Evolutionary conservation across 352 stramenopile species (phyloP), one percentile per base, ranked within the genome.

Genomic region (Globisporangium okanoganense): DNA sequence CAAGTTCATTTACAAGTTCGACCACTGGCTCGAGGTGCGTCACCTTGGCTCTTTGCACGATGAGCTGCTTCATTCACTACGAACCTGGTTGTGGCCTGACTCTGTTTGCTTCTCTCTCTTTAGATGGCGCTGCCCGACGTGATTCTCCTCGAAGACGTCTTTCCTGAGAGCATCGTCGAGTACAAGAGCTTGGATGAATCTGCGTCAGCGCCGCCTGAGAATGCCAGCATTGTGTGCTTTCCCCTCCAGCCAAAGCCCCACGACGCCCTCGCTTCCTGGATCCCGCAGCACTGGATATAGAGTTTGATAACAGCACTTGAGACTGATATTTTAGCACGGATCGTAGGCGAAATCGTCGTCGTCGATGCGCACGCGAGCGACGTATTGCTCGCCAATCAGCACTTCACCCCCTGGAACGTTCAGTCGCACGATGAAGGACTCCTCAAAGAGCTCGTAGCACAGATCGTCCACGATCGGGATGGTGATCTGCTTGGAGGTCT

Each of bases 381-480:
- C 54, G 62, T 94, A 98, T 59, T 92, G 72, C 66, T 98, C 88
- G 22, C 96, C 95, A 16, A 94, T 67, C 24, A 98, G 65, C 5
- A 82, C 71, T 20, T 94, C 88, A 3, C 89, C 93, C 0, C 96
- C 96, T 18, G 94, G 87, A 20, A 98, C 82, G 53, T 97, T 87
- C 22, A 99, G 73, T 0, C 88, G 94, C 24, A 99, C 75, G 43
- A 97, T 73, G 45, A 98, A 92, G 63, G 95, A 97, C 69, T 98
- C 85, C 13, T 90, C 70, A 66, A 87, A 82, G 25, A 65, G 72
- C 65, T 98, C 94, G 43, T 82, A 79, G 71, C 95, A 99, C 25
- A 77, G 75, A 71, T 99, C 95, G 62, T 99, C 93, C 53, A 98
- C 90, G 38, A 98, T 89, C n/a, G 81, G 75, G 27, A 98, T 78